Percentiles rank a stretch among this genome's conserved stretches.
phyloP scores from a whole-genome alignment of 805 yeast genomes.

The Tetrapisispora nanseiensis region DNA sequence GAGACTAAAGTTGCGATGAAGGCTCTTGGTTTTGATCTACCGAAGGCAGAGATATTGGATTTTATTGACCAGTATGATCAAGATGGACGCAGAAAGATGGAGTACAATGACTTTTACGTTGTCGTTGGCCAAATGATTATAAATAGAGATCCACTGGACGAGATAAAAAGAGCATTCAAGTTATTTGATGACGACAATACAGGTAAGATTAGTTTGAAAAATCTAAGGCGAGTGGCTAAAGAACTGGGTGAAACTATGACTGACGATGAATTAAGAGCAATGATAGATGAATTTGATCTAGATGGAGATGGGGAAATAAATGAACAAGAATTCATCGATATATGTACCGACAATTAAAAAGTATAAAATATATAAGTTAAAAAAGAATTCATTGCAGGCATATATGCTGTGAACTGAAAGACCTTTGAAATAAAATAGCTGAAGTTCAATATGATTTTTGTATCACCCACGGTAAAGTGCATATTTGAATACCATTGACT shows the following conservation, averaged over 20 bases:
- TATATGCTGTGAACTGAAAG: too few relatives aligned
- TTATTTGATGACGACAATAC: conserved; percentile 82
- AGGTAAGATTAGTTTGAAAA: conserved; percentile 74
- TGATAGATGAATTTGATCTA: conserved; percentile 95
- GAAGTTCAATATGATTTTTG: too few relatives aligned
- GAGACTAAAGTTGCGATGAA: conserved; percentile 89
- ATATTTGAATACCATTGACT: too few relatives aligned
- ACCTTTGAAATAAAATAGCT: too few relatives aligned
- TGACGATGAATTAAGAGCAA: conserved; percentile 88
- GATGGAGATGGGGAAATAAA: conserved; percentile 94
- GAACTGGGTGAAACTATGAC: conserved; percentile 86
- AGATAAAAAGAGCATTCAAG: conserved; percentile 79
- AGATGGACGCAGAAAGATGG: conserved; percentile 61
- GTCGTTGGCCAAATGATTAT: conserved; percentile 71
- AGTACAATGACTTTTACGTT: conserved; percentile 69
- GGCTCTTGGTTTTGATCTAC: conserved; percentile 83
- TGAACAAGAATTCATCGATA: conserved; percentile 82
- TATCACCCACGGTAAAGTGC: too few relatives aligned
- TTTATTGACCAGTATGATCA: conserved; percentile 75
- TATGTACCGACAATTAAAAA: conserved; percentile 55
- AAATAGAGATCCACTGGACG: conserved; percentile 87
- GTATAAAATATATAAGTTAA: too few relatives aligned
- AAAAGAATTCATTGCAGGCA: too few relatives aligned
- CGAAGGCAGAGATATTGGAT: conserved; percentile 64
- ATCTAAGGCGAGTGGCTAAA: conserved; percentile 79